Percentiles rank a stretch among this genome's conserved stretches.
These are phyloP conservation scores for Pseudogymnoascus pannorum DNA, from an alignment of 2,329 filamentous ascomycete species.

Conservation along the genomic window DNA sequence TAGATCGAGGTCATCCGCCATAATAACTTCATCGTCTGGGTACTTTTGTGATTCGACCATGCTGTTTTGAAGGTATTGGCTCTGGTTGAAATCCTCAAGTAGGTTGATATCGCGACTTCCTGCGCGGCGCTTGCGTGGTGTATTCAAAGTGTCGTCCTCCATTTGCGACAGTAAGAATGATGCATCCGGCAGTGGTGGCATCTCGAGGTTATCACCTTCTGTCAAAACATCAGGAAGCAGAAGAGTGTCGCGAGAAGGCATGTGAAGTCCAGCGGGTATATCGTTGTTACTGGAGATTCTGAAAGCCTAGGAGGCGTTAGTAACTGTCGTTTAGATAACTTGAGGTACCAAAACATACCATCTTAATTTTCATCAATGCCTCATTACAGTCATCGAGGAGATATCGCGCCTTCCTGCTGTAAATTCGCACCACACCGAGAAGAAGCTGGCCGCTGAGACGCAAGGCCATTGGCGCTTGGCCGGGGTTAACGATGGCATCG, in stretches of 20 bases:
- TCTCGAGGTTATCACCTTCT: constrained; percentile 71
- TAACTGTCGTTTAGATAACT: constrained; percentile 1
- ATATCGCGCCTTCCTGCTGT: constrained; percentile 94
- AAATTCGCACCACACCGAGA: constrained; percentile 93
- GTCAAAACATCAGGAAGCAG: constrained; percentile 89
- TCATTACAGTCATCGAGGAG: constrained; percentile 96
- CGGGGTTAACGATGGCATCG: constrained; percentile 86
- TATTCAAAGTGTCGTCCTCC: constrained; percentile 47
- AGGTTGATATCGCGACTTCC: constrained; percentile 61
- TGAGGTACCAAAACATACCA: constrained; percentile 61
- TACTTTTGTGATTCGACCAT: constrained; percentile 40
- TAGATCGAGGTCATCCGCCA: constrained; percentile 61
- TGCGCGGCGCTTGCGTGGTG: constrained; percentile 49
- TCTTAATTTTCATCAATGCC: constrained; percentile 95
- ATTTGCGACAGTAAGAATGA: constrained; percentile 74
- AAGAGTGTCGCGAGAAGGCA: constrained; percentile 76
- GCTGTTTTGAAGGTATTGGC: constrained; percentile 70
- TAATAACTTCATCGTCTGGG: constrained; percentile 49
- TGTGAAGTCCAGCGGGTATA: constrained; percentile 72
- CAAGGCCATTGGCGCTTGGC: constrained; percentile 88
- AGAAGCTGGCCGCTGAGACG: constrained; percentile 90
- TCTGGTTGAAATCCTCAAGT: constrained; percentile 63
- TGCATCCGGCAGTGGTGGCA: constrained; percentile 80
- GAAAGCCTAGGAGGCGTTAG: constrained; percentile 64
- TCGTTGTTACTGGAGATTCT: constrained; percentile 92